phyloP scores from a whole-genome alignment of 176 grass and related monocot species.

The Triticum urartu region DNA sequence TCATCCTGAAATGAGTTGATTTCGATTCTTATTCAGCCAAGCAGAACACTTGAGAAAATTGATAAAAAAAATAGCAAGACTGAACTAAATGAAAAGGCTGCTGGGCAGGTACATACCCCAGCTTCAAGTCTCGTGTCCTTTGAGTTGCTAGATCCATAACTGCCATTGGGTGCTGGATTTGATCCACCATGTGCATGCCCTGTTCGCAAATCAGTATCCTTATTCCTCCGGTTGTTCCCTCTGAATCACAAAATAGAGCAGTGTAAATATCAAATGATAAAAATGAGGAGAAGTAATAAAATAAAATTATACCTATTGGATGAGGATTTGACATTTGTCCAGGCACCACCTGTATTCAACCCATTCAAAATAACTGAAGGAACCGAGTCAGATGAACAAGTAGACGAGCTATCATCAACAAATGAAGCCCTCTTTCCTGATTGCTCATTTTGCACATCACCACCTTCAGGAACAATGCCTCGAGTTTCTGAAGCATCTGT shows the following conservation, averaged over 20 bases:
- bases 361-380: constrained; percentile 61
- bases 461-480: constrained; percentile 39
- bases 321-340: constrained; percentile 64
- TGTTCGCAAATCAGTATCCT: constrained; percentile 43
- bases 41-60: constrained; percentile 10
- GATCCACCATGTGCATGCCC: constrained; percentile 31
- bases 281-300: background rate
- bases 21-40: constrained; percentile 24
- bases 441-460: constrained; percentile 60
- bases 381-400: constrained; percentile 82
- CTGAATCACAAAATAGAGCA: constrained; percentile 45
- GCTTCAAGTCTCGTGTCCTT: constrained; percentile 40
- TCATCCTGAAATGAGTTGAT: constrained; percentile 65
- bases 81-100: constrained; percentile 18
- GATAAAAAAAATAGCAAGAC: background rate
- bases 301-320: constrained; percentile 61
- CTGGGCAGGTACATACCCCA: constrained; percentile 33
- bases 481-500: constrained; percentile 79
- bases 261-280: constrained; percentile 30
- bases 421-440: constrained; percentile 58
- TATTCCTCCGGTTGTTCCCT: constrained; percentile 56
- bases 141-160: constrained; percentile 34
- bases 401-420: constrained; percentile 86
- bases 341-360: constrained; percentile 43
- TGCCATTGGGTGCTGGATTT: constrained; percentile 45